A percentile compares a stretch with the other conserved stretches of the same genome.
Evolutionary conservation across 108 stramenopile genomes (phyloP).

Genomic region (Aureococcus anophagefferens): DNA sequence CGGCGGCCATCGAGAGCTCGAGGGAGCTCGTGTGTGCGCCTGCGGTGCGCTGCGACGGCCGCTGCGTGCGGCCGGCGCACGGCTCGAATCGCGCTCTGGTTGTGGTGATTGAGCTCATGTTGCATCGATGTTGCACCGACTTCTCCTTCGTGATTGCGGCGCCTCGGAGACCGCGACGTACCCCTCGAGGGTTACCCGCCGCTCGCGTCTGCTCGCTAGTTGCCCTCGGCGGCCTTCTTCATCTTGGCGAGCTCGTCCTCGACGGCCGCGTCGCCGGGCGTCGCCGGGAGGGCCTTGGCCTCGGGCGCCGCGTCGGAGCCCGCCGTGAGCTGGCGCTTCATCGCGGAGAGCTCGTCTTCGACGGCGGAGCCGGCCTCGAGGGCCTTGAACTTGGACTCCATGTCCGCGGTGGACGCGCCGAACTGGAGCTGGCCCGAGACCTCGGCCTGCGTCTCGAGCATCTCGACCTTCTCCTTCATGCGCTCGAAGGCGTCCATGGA

Average conservation of each 20-base stretch:
- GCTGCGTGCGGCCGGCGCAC: no score
- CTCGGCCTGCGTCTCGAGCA: constrained; percentile 79
- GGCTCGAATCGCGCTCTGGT: no score
- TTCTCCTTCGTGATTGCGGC: no score
- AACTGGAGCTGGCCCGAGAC: constrained; percentile 80
- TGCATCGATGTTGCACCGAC: no score
- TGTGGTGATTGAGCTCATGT: no score
- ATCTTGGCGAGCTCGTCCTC: constrained; percentile 78
- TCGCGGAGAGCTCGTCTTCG: constrained; percentile 73
- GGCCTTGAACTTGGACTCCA: background rate
- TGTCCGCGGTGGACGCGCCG: constrained; percentile 13
- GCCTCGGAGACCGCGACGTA: no score
- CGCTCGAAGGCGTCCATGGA: constrained; percentile 85
- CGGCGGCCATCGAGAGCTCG: no score
- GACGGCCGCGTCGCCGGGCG: constrained; percentile 26
- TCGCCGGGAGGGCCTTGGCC: constrained; percentile 1
- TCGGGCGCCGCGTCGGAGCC: constrained; percentile 13
- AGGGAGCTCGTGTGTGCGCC: no score
- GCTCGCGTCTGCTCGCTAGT: no score
- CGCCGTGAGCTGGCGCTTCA: constrained; percentile 61
- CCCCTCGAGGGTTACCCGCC: no score
- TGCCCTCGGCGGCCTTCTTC: constrained; percentile 39
- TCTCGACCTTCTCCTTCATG: constrained; percentile 95
- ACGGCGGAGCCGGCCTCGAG: constrained; percentile 30
- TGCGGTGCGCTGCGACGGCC: no score